Evolutionary conservation across 768 basidiomycete species (phyloP).

Genomic region (Pleurotus cornucopiae): DNA sequence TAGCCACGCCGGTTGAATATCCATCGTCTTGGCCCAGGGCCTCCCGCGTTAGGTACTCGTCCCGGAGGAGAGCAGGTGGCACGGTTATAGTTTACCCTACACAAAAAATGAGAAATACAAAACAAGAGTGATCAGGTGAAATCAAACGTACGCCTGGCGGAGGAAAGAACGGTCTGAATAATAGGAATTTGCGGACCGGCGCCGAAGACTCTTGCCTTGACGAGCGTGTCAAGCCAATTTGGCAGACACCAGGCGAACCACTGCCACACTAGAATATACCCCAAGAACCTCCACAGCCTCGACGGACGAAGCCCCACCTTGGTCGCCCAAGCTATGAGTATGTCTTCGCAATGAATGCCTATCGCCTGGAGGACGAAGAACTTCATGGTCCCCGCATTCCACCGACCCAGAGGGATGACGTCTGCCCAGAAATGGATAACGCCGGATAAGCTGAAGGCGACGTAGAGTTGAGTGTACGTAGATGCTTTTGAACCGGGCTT

Average conservation of each 20-base stretch:
- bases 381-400: conserved; percentile 20
- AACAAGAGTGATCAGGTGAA: no score
- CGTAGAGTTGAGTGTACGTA: conserved; percentile 27
- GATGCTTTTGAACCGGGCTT: conserved; percentile 19
- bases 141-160: no score
- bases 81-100: no score
- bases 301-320: conserved; percentile 6
- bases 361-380: conserved; percentile 32
- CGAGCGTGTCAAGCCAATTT: neutral
- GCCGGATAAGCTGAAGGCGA: conserved; percentile 28
- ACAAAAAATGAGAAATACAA: no score
- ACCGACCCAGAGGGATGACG: conserved; percentile 22
- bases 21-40: no score
- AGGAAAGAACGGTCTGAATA: no score
- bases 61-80: no score
- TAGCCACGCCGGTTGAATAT: no score
- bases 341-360: conserved; percentile 24
- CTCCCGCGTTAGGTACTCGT: no score
- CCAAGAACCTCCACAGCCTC: conserved; percentile 14
- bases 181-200: no score
- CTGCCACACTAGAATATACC: conserved; percentile 23
- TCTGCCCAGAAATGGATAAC: conserved; percentile 29
- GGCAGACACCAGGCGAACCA: conserved; percentile 14
- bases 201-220: no score
- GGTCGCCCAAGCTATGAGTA: conserved; percentile 12